These are phyloP conservation scores for Cutaneotrichosporon sp. DNA, from an alignment of 1,284 basidiomycete species.

Conservation along the genomic window DNA sequence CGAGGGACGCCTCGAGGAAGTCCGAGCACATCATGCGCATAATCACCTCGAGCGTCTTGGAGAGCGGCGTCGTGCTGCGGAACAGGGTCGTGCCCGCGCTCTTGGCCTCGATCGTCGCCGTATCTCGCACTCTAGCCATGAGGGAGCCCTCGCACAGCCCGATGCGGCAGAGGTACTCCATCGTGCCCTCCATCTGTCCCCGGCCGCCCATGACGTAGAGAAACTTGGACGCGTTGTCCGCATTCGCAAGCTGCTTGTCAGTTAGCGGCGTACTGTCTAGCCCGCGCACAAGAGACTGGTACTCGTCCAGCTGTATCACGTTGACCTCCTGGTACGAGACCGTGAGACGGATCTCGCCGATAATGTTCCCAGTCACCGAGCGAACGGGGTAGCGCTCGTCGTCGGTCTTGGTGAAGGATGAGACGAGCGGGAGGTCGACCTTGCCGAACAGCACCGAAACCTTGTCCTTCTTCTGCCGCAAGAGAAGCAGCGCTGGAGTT, in stretches of 20 bases:
- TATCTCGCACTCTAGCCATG: conserved; percentile 22
- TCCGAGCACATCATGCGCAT: conserved; percentile 35
- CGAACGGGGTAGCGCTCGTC: conserved; percentile 39
- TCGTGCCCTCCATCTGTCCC: conserved; percentile 22
- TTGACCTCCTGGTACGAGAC: conserved; percentile 30
- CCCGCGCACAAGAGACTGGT: conserved; percentile 16
- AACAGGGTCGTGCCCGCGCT: conserved; percentile 36
- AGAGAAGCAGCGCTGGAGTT: conserved; percentile 11
- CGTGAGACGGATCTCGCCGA: conserved; percentile 37
- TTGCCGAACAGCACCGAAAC: conserved; percentile 25
- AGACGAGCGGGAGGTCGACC: conserved; percentile 30
- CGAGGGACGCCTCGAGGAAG: conserved; percentile 31
- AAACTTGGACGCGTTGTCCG: conserved; percentile 11
- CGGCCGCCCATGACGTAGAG: conserved; percentile 22
- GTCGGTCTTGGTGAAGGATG: conserved; percentile 23
- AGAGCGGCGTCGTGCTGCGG: conserved; percentile 35
- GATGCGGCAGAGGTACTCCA: conserved; percentile 23
- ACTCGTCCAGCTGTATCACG: conserved; percentile 19
- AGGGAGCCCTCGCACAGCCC: conserved; percentile 28
- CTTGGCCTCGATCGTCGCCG: conserved; percentile 10
- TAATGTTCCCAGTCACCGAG: conserved; percentile 21
- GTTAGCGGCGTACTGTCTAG: neutral
- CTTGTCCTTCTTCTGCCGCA: conserved; percentile 17
- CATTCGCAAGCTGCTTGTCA: conserved; percentile 3
- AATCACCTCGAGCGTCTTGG: conserved; percentile 34